Conservation (phyloP, 192 early-diverging fungal species). For the Entomortierella beljakovae region DNA sequence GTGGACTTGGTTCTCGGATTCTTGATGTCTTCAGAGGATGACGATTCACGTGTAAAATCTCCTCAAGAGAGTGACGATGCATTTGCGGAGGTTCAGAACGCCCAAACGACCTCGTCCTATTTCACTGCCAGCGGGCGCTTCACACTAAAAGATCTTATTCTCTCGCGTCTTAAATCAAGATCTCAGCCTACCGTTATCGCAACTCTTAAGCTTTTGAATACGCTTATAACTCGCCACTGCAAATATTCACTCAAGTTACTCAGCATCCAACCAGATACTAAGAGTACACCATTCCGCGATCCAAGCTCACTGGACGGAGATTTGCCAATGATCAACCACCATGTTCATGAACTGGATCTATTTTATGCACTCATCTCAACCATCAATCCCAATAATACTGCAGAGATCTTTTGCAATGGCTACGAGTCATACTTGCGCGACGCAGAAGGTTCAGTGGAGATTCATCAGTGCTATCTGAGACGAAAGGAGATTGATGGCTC, state of each 20-base stretch:
- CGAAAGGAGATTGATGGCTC: constrained; percentile 46
- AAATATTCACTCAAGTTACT: constrained; percentile 81
- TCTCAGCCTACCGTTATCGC: constrained; percentile 89
- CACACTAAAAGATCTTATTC: constrained; percentile 84
- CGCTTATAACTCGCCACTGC: constrained; percentile 81
- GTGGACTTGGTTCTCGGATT: constrained; percentile 81
- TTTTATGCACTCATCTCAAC: constrained; percentile 68
- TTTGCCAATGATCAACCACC: constrained; percentile 62
- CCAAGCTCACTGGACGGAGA: constrained; percentile 6
- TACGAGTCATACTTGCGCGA: constrained; percentile 68
- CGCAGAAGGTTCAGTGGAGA: constrained; percentile 60
- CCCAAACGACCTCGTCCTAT: constrained; percentile 60
- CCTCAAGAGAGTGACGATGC: constrained; percentile 46
- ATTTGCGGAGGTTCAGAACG: constrained; percentile 60
- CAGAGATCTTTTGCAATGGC: constrained; percentile 65
- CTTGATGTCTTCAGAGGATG: constrained; percentile 76
- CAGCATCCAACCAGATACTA: constrained; percentile 72
- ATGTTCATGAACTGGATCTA: constrained; percentile 67
- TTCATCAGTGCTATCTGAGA: constrained; percentile 62
- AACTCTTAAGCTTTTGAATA: constrained; percentile 82
- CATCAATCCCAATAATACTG: constrained; percentile 61
- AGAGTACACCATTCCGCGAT: constrained; percentile 55
- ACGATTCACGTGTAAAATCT: constrained; percentile 17
- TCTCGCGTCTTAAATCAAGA: constrained; percentile 88
- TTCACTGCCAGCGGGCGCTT: constrained; percentile 68